A percentile compares a stretch with the other conserved stretches of the same genome.
Evolutionary conservation across 805 yeast species (phyloP).

Genomic region (Yarrowia porcina): DNA sequence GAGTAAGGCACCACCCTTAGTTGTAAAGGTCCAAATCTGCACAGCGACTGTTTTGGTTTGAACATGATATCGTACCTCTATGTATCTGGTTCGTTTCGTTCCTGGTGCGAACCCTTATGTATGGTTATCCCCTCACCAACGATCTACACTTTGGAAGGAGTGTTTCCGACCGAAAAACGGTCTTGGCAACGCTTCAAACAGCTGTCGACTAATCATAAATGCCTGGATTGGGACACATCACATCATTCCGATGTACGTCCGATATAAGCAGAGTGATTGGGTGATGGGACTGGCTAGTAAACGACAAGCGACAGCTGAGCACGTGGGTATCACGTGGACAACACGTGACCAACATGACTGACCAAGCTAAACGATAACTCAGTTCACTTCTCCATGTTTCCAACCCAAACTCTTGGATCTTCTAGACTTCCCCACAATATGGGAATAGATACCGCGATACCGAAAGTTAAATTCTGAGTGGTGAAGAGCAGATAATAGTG

Average conservation of each 20-base stretch:
- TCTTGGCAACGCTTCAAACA: not conserved
- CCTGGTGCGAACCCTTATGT: too few species aligned
- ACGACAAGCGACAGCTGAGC: too few species aligned
- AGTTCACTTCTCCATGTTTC: not conserved
- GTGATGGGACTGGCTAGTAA: not conserved
- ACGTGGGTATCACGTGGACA: too few species aligned
- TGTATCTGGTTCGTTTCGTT: too few species aligned
- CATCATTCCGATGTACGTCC: not conserved
- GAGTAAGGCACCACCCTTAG: too few species aligned
- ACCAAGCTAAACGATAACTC: too few species aligned
- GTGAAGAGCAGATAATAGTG: too few species aligned
- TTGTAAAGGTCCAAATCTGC: too few species aligned
- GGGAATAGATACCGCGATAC: conserved; percentile 13
- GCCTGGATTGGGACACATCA: not conserved
- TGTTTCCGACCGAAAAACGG: not conserved
- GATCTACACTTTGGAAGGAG: not conserved
- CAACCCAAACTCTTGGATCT: not conserved
- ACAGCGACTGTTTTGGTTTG: too few species aligned
- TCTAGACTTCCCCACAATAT: conserved; percentile 3
- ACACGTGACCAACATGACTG: not conserved
- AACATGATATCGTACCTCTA: too few species aligned
- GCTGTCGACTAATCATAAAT: not conserved
- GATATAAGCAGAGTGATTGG: too few species aligned
- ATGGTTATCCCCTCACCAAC: too few species aligned
- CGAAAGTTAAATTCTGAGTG: not conserved